Percentiles rank a stretch among this genome's conserved stretches.
These are phyloP conservation scores for Gaeumannomyces sp. DNA, from an alignment of 2,329 filamentous ascomycete genomes.

Conservation along the genomic window DNA sequence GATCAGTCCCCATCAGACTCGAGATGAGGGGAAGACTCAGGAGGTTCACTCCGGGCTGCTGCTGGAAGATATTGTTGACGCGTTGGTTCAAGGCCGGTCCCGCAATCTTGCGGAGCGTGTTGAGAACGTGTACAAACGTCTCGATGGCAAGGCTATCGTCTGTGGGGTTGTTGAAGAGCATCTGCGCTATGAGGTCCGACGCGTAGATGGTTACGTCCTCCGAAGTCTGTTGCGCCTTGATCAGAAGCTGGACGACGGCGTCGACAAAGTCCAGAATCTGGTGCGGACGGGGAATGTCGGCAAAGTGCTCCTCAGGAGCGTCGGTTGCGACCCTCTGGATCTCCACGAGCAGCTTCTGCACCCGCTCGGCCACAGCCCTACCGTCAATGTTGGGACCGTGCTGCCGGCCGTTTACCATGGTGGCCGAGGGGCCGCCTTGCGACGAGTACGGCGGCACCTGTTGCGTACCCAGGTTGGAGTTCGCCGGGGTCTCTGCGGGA, in stretches of 20 bases:
- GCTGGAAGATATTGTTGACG: constrained; percentile 49
- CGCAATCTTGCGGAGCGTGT: constrained; percentile 54
- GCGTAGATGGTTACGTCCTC: constrained; percentile 55
- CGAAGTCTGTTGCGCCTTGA: constrained; percentile 55
- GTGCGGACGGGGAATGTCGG: constrained; percentile 52
- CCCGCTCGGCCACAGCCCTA: constrained; percentile 45
- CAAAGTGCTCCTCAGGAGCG: constrained; percentile 53
- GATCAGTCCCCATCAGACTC: constrained; percentile 52
- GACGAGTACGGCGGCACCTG: constrained; percentile 35
- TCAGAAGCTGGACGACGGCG: constrained; percentile 54
- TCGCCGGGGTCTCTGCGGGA: constrained; percentile 51
- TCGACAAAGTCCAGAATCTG: constrained; percentile 57
- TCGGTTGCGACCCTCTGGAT: constrained; percentile 48
- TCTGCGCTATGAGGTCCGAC: constrained; percentile 51
- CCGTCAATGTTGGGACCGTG: constrained; percentile 41
- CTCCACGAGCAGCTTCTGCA: constrained; percentile 53
- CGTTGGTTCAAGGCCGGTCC: constrained; percentile 47
- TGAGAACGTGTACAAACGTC: constrained; percentile 55
- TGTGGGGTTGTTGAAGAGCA: constrained; percentile 45
- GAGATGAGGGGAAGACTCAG: constrained; percentile 52
- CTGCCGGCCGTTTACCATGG: constrained; percentile 46
- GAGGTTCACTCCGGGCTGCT: constrained; percentile 49
- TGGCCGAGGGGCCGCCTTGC: constrained; percentile 42
- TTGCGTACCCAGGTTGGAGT: constrained; percentile 47
- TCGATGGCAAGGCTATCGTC: constrained; percentile 54